These are phyloP conservation scores for Udeniomyces megalosporus DNA, from an alignment of 768 basidiomycete genomes.

Conservation along the genomic window DNA sequence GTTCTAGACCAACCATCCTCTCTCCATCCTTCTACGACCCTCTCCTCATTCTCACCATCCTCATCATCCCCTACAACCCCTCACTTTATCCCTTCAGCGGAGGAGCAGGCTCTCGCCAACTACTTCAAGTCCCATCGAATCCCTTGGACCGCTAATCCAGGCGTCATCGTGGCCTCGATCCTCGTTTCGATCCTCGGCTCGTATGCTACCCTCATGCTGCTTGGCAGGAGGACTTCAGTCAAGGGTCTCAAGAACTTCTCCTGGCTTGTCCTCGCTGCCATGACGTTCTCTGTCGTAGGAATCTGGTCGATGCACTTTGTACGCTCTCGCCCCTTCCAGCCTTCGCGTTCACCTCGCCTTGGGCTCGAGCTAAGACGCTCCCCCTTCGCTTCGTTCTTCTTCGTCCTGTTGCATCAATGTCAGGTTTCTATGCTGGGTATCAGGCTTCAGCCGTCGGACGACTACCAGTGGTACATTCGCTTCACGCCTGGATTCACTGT, in stretches of 20 bases:
- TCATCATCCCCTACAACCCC: background rate
- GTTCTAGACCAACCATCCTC: background rate
- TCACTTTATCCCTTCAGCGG: conserved; percentile 7
- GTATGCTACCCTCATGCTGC: conserved; percentile 28
- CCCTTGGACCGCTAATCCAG: conserved; percentile 25
- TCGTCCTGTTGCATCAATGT: too few species aligned
- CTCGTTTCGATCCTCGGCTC: conserved; percentile 31
- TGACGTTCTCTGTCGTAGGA: conserved; percentile 27
- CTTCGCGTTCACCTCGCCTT: conserved; percentile 21
- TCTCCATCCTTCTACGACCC: background rate
- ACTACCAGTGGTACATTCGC: conserved; percentile 26
- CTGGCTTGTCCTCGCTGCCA: conserved; percentile 23
- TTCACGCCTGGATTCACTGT: conserved; percentile 29
- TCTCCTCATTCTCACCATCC: background rate
- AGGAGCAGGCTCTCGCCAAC: conserved; percentile 21
- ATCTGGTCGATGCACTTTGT: conserved; percentile 19
- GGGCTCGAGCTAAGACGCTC: background rate
- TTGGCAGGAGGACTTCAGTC: conserved; percentile 25
- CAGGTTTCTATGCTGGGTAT: conserved; percentile 14
- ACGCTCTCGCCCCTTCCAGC: conserved; percentile 15
- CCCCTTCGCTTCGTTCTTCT: background rate
- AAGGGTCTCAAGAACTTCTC: conserved; percentile 24
- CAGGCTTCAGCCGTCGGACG: conserved; percentile 19
- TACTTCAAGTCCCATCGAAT: conserved; percentile 24
- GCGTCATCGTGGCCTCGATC: conserved; percentile 28